Percentiles rank a stretch among this genome's conserved stretches.
phyloP scores from a whole-genome alignment of 441 rosid genomes.

The Capsella rubella region DNA sequence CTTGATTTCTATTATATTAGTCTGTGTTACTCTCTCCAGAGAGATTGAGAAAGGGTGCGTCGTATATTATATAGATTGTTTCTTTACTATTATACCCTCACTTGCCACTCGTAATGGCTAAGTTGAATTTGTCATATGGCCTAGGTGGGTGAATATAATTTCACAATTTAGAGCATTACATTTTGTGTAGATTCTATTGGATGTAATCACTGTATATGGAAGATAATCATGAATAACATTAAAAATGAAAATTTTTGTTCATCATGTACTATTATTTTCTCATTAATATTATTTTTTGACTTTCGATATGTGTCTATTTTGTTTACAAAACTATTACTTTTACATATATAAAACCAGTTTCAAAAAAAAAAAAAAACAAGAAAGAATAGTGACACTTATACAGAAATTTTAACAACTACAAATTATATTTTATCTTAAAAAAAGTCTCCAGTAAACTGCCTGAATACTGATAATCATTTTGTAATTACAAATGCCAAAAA shows the following conservation, averaged over 20 bases:
- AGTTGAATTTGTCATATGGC: background rate
- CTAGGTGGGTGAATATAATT: slow-evolving; percentile 13
- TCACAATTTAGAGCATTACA: background rate
- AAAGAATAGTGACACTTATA: background rate
- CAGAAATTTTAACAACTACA: background rate
- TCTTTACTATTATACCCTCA: slow-evolving; percentile 42
- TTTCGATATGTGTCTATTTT: background rate
- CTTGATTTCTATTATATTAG: background rate
- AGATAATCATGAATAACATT: slow-evolving; percentile 13
- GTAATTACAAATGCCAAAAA: slow-evolving; percentile 6
- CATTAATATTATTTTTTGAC: background rate
- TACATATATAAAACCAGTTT: background rate
- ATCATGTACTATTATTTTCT: background rate
- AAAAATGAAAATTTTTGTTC: too few species aligned
- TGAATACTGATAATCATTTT: too few species aligned
- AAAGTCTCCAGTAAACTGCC: too few species aligned
- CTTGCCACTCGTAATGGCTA: background rate
- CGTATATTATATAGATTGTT: slow-evolving; percentile 15
- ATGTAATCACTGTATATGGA: background rate
- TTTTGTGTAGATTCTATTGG: slow-evolving; percentile 4
- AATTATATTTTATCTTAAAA: background rate
- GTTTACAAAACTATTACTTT: background rate
- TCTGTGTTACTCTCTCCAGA: background rate
- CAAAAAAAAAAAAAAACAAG: too few species aligned
- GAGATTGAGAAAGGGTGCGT: slow-evolving; percentile 12